These are phyloP conservation scores for Microbotryum violaceum DNA, from an alignment of 1,284 basidiomycete species.

Conservation along the genomic window DNA sequence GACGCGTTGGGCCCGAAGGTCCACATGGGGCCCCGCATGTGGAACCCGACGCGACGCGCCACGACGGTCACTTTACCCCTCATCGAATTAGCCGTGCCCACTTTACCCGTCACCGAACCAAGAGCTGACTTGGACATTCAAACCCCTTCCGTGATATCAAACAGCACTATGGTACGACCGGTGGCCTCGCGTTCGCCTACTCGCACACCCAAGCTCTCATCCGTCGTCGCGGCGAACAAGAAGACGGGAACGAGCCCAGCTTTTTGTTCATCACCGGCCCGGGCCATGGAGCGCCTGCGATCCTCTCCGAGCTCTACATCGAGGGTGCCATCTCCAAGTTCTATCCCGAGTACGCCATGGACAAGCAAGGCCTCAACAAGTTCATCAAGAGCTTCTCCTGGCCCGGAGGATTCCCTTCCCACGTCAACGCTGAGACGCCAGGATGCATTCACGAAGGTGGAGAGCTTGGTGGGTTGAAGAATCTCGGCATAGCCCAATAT, in stretches of 20 bases:
- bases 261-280: constrained; percentile 36
- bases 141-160: no score
- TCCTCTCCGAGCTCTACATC: constrained; percentile 70
- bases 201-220: constrained; percentile 72
- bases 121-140: no score
- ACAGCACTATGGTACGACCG: constrained; percentile 43
- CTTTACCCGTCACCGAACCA: no score
- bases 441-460: constrained; percentile 83
- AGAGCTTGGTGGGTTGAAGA: constrained; percentile 52
- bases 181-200: constrained; percentile 68
- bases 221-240: constrained; percentile 26
- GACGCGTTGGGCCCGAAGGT: no score
- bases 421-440: constrained; percentile 61
- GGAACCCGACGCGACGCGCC: no score
- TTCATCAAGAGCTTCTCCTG: constrained; percentile 53
- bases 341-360: constrained; percentile 61
- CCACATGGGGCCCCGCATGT: no score
- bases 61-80: no score
- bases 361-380: constrained; percentile 55
- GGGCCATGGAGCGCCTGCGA: constrained; percentile 55
- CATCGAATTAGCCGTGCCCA: no score
- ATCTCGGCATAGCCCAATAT: constrained; percentile 46
- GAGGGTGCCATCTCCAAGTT: constrained; percentile 69
- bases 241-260: constrained; percentile 28
- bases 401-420: constrained; percentile 47